Evolutionary conservation across 352 stramenopile genomes (phyloP).

Genomic region (Globisporangium nodosum): DNA sequence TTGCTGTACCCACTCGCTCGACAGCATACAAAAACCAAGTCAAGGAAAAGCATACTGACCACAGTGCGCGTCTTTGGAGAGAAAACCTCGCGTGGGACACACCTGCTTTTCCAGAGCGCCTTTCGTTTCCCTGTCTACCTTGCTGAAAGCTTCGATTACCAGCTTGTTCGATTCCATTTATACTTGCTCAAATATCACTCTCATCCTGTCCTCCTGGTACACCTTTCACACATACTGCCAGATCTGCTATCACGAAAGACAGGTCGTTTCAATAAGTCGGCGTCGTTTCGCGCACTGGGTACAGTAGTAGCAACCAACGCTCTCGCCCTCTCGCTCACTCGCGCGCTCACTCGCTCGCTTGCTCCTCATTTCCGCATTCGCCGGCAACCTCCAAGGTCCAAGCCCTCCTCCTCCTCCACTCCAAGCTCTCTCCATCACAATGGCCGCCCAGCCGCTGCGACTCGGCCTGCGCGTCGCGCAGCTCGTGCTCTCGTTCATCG

Average conservation of each 20-base stretch:
- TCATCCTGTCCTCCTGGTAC: too few relatives aligned
- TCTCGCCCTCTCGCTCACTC: background rate
- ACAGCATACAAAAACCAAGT: too few relatives aligned
- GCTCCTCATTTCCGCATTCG: background rate
- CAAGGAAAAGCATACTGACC: background rate
- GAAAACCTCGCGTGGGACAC: background rate
- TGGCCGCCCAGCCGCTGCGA: slow-evolving; percentile 3
- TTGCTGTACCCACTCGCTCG: too few relatives aligned
- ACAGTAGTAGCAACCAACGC: background rate
- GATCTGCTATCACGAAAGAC: background rate
- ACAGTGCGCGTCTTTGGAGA: background rate
- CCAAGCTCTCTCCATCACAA: background rate
- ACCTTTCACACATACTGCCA: too few relatives aligned
- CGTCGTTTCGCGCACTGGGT: background rate
- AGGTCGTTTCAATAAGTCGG: background rate
- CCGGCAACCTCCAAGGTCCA: background rate
- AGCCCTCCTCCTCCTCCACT: background rate
- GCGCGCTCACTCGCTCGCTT: background rate
- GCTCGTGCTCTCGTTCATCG: slow-evolving; percentile 52
- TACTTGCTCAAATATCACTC: too few relatives aligned
- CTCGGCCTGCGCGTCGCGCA: slow-evolving; percentile 36
- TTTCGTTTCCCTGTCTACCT: background rate
- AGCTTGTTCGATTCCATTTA: background rate
- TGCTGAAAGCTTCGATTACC: background rate
- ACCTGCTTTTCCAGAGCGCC: background rate